Evolutionary conservation across 2,329 filamentous ascomycete species (phyloP).

Genomic region (Laburnicola sp.): DNA sequence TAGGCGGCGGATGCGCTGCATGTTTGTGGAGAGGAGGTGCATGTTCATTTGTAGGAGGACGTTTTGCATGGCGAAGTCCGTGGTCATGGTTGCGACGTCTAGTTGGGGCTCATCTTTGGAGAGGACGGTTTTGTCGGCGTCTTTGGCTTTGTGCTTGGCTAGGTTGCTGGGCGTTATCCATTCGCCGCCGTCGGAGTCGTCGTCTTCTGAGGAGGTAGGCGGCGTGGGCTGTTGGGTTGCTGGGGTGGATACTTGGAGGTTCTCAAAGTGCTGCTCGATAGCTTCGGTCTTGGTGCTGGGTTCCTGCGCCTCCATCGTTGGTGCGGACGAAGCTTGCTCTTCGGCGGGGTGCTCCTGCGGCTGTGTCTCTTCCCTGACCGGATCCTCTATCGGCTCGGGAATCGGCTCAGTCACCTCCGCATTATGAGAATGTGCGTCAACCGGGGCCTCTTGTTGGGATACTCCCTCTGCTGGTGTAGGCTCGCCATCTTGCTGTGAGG

Average conservation of each 20-base stretch:
- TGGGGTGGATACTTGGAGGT: constrained; percentile 23
- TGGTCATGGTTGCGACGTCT: constrained; percentile 88
- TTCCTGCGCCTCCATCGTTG: neutral
- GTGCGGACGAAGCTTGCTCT: neutral
- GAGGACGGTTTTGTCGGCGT: constrained; percentile 53
- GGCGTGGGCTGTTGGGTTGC: constrained; percentile 20
- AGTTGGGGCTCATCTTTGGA: constrained; percentile 62
- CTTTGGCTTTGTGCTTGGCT: constrained; percentile 76
- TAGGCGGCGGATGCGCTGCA: constrained; percentile 80
- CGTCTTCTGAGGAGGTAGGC: constrained; percentile 21
- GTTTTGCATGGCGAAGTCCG: constrained; percentile 98
- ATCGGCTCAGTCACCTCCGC: constrained; percentile 9
- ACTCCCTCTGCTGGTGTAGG: neutral
- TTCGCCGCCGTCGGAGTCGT: constrained; percentile 60
- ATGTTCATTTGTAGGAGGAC: constrained; percentile 93
- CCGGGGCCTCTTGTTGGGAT: too few species aligned
- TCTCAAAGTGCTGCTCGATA: constrained; percentile 24
- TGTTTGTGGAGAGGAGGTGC: constrained; percentile 76
- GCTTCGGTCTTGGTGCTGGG: neutral
- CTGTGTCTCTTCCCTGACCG: neutral
- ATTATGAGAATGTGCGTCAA: neutral
- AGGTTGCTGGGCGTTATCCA: constrained; percentile 97
- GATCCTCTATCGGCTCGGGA: neutral
- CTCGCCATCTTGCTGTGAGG: neutral
- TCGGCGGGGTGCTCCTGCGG: neutral